phyloP scores from a whole-genome alignment of 1,139 yeast species.

The Suhomyces bokatorum region DNA sequence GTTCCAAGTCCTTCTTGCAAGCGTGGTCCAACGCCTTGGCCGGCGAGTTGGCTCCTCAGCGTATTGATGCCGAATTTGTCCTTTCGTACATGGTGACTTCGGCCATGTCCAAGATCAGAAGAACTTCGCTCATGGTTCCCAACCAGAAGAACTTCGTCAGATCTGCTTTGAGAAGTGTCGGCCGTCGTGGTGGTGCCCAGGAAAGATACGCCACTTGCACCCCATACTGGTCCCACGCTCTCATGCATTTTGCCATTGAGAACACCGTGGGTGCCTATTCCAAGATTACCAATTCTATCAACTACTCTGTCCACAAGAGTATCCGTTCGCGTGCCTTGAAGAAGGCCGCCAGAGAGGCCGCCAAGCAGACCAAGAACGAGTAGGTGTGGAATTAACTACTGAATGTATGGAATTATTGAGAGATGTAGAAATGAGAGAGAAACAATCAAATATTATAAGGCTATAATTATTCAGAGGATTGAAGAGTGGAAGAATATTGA shows the following conservation, averaged over 20 bases:
- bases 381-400: no score
- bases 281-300: conserved; percentile 63
- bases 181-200: conserved; percentile 90
- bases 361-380: conserved; percentile 15
- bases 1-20: conserved; percentile 93
- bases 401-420: no score
- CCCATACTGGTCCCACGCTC: conserved; percentile 93
- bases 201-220: conserved; percentile 84
- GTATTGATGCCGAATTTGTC: conserved; percentile 82
- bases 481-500: no score
- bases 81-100: conserved; percentile 92
- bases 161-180: conserved; percentile 65
- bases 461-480: neutral
- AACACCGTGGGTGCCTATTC: conserved; percentile 82
- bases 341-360: conserved; percentile 57
- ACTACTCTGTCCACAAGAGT: conserved; percentile 73
- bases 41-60: conserved; percentile 70
- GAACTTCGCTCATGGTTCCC: conserved; percentile 75
- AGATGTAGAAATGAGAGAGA: neutral
- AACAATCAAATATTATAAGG: no score
- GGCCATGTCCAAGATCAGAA: conserved; percentile 91
- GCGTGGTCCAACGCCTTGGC: conserved; percentile 89
- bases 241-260: conserved; percentile 83
- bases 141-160: conserved; percentile 76
- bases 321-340: conserved; percentile 81